Percentiles rank a stretch among this genome's conserved stretches.
phyloP scores from a whole-genome alignment of 23 red algal genomes.

The Gracilariopsis chorda region DNA sequence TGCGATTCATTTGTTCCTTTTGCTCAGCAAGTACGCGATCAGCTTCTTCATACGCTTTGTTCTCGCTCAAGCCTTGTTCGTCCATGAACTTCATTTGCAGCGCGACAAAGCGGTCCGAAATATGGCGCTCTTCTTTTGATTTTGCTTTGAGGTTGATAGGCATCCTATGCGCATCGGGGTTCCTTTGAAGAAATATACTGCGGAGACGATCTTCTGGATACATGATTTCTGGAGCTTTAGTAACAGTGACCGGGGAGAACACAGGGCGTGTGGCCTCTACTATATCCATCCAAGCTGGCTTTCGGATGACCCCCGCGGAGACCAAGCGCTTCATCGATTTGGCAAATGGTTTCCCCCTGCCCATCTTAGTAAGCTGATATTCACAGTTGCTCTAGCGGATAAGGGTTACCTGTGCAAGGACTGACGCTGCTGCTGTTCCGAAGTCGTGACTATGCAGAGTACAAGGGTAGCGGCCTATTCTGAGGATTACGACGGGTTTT shows the following conservation, averaged over 20 bases:
- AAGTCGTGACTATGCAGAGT: too few relatives aligned
- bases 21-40: not conserved
- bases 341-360: constrained; percentile 32
- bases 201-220: constrained; percentile 61
- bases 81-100: constrained; percentile 28
- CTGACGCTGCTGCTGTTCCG: too few relatives aligned
- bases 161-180: constrained; percentile 23
- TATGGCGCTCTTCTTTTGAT: not conserved
- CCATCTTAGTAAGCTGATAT: too few relatives aligned
- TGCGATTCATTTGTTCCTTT: not conserved
- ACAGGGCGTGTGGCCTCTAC: constrained; percentile 5
- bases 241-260: not conserved
- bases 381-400: too few relatives aligned
- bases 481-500: too few relatives aligned
- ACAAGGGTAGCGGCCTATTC: too few relatives aligned
- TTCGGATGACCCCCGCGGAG: not conserved
- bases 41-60: constrained; percentile 34
- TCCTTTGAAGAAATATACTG: constrained; percentile 24
- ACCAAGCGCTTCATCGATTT: constrained; percentile 21
- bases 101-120: constrained; percentile 35
- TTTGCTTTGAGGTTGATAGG: constrained; percentile 29
- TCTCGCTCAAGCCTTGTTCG: constrained; percentile 20
- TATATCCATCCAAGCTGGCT: constrained; percentile 20
- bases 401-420: too few relatives aligned
- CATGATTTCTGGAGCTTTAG: constrained; percentile 1